Evolutionary conservation across 306 rosid species (phyloP), one percentile per base, ranked within the genome.

Genomic region (Lathyrus sativus): DNA sequence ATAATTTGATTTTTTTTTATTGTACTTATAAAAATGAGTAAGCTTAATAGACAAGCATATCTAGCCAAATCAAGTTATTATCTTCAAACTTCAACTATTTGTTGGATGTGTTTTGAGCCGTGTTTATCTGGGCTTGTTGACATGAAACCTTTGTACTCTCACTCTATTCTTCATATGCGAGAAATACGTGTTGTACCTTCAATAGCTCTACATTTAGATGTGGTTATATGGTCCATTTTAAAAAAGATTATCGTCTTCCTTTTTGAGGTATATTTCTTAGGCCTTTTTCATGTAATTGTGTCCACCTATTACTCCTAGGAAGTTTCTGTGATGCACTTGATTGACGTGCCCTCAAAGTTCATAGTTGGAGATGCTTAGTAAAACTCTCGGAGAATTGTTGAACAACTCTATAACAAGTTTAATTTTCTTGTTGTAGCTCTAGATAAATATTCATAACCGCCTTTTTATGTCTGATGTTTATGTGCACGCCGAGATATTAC

Each of bases 141-240:
- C 50, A 62, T 62, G 44, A 24, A 61, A 67, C 11, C 14, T 46
- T 39, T 54, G 22, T 13, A 19, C 67, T 12, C 41, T 6, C 26
- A 53, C 44, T 49, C 35, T 60, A 15, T 10, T 65, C 37, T 57
- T 39, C 72, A 65, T 24, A 19, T 69, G 11, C 17, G 26, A 63
- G 65, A 71, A 62, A 45, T 39, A 50, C 22, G 22, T 1, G 22
- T 19, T 19, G 22, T 19, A 19, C 22, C 22, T 19, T 19, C 22
- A 19, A 19, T 19, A 19, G 22, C 22, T 19, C 22, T 19, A 19
- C 1, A 19, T 19, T 19, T 19, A 0, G 22, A 57, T 11, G 12
- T 95, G 78, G 85, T 80, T 68, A 95, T 19, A 1, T 19, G 22
- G 1, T 19, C 1, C 22, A 19, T 1, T 19, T 48, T 54, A 45